Base-by-base conservation (phyloP, 2,329 filamentous ascomycete species). In the Chalaropsis ovoidea region DNA sequence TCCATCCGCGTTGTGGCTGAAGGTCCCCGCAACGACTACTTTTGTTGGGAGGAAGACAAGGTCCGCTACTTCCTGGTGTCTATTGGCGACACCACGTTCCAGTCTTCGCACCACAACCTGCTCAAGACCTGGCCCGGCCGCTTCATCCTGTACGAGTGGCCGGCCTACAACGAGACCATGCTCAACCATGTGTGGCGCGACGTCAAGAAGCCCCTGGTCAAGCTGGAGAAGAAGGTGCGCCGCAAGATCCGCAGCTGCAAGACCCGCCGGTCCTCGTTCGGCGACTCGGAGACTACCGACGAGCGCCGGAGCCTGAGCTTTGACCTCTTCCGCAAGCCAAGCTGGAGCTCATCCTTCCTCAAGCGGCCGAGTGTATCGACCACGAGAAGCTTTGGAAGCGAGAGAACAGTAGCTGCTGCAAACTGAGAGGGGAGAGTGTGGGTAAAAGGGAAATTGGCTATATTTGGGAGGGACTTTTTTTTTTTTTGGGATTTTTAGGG, bases 11-110 rank as follows among this genome's bases (percentile, higher is more conserved):
- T 65, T 45, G 58, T 67, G 11, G 63, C 66, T 17, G 66, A 67
- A 41, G 66, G 63, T 3, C 63, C 66, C 3, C 47, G 58, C 10
- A 65, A 67, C 24, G 60, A 67, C 19, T 65, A 65, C 49, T 67
- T 65, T 31, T 65, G 63, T 41, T 67, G 66, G 60, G 63, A 67
- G 24, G 66, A 67, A 60, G 66, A 67, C 60, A 62, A 58, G 13
- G 66, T 67, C 17, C 60, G 66, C 31, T 67, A 65, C 43, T 67
- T 67, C 39, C 43, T 65, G 2, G 66, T 67, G 39, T 54, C 60
- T 11, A 61, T 67, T 41, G 63, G 63, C 6, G 63, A 65, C 54
- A 63, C 63, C 1, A 65, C 63, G n/a, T 65, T 67, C 39, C 58
- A 67, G 58, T 62, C 63, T 5, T 67, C 66, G 19, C 63, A 65